Base-by-base conservation (phyloP, 202 grass and related monocot genomes). In the Dendrocalamus latiflorus region DNA sequence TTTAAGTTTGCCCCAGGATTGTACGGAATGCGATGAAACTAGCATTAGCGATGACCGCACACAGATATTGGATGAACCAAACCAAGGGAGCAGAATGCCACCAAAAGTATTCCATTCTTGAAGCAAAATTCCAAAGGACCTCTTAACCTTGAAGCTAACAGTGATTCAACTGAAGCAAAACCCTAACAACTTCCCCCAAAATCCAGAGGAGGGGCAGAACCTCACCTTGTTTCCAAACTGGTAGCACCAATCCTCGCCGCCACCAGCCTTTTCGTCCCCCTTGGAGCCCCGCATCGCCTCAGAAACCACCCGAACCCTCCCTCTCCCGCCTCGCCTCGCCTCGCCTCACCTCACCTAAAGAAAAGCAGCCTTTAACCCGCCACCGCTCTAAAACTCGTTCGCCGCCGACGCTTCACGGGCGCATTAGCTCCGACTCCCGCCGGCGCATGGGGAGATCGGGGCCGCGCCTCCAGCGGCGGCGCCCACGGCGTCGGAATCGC, bases 201-300 rank as follows among this genome's bases (percentile, higher is more conserved):
- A 70, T 45, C 3, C 24, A 28, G 13, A 8, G 3, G 15, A 3
- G 25, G 25, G 33, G 9, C 15, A 64, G 3, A 63, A 79, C 37
- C 68, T 0, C 33, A 91, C 90, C 86, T 88, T 88, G 18, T 69
- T 90, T 7, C 42, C 68, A 3, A 83, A 78, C 9, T 83, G 88
- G 74, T 80, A 90, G 84, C 84, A 86, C 74, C 88, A 90, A 8
- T 80, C 80, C 20, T 90, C 83, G 44, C 57, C 78, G 14, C 6
- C 88, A 60, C 18, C 68, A 30, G 50, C 9, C 68, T 39, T 83
- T 6, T 83, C 53, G 44, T 58, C 74, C 68, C 43, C 84, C 37
- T 80, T 90, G 84, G 68, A 58, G 13, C 74, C 84, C 60, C 84
- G 54, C 88, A 90, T 90, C 50, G 54, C 81, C 49, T 1, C 38